Evolutionary conservation across 176 grass and related monocot species (phyloP), one percentile per base, ranked within the genome.

Genomic region (Carex pumila): DNA sequence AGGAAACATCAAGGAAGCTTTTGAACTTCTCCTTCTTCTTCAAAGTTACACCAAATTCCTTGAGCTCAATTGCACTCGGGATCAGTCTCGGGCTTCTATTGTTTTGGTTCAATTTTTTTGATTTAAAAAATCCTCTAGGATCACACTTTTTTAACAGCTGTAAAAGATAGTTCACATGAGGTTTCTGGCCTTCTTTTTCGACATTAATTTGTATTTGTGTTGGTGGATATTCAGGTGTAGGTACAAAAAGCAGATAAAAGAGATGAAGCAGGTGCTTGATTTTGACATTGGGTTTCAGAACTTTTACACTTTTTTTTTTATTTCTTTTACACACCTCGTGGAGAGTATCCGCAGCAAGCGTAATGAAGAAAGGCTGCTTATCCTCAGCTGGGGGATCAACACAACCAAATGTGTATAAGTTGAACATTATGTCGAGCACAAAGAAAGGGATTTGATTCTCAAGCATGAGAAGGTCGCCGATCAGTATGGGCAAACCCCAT

Each of bases 181-280:
- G 11, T 32, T 56, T 1, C 17, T 59, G 18, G 12, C 12, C 29
- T n/a, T 79, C 15, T 31, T 3, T 79, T 14, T 59, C 36, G 17
- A 7, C 13, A 31, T 31, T 79, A 32, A 34, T 54, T 56, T 79
- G 31, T 57, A 9, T 56, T 15, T 15, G 75, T 59, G 15, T 34
- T 11, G 11, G 7, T 22, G 75, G 15, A 36, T 59, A 59, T 56
- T 79, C 31, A 10, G 75, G 75, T 59, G 22, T 31, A 56, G 75
- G 75, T 15, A 79, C 75, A 59, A 18, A 79, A 17, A 79, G 75
- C 3, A 79, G 31, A 59, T 79, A 59, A 36, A 56, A 79, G 12
- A 79, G 55, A 79, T 79, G 75, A 59, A 79, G 75, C 5, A 79
- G 53, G 75, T 79, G 75, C 49, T 56, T 79, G 53, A 79, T 59